Evolutionary conservation across 192 early-diverging fungal species (phyloP), one percentile per base, ranked within the genome.

Genomic region (Helicostylum pulchrum): DNA sequence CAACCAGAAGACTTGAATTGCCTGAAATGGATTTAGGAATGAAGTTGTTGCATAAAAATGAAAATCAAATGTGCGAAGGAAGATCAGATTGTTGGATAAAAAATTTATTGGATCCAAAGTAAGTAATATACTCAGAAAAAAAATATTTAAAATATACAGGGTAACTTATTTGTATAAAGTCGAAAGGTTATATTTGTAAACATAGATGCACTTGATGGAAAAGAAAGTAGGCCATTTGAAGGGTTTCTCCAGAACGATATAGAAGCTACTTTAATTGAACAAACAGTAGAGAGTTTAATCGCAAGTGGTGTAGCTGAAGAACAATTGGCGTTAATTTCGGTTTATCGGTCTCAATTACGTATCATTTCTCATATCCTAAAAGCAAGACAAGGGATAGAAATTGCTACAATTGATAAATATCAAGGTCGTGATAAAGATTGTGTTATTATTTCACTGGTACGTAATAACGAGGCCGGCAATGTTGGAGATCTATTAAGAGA

Each of bases 371-470:
- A 81, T 9, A 1, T 32, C 10, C 64, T 90, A 17, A 61, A 64
- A 6, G 48, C 53, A 1, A 60, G 64, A 23, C 52, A 74, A 9
- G 62, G 62, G 0, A 58, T 97, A 9, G 94, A 96, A 57, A 73
- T 92, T 52, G 84, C 87, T 19, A 99, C 96, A 3, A 87, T 99
- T 32, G 96, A 99, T 76, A 85, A 88, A 59, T 96, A 88, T 71
- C 96, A 99, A 74, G 96, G 96, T 31, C 86, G 92, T 14, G 96
- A 99, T 70, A 94, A 95, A 69, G 87, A 91, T 4, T 89, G 90
- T 55, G 87, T 97, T n/a, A 70, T 99, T 15, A 82, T 99, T 2
- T 95, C 93, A 7, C 80, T 94, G 50, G 95, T 97, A 20, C 79
- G 94, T 49, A 90, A 88, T 56, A 99, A 99, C 71, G 20, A 58